Evolutionary conservation across 768 basidiomycete species (phyloP).

Genomic region (Amanita subjunquillea): DNA sequence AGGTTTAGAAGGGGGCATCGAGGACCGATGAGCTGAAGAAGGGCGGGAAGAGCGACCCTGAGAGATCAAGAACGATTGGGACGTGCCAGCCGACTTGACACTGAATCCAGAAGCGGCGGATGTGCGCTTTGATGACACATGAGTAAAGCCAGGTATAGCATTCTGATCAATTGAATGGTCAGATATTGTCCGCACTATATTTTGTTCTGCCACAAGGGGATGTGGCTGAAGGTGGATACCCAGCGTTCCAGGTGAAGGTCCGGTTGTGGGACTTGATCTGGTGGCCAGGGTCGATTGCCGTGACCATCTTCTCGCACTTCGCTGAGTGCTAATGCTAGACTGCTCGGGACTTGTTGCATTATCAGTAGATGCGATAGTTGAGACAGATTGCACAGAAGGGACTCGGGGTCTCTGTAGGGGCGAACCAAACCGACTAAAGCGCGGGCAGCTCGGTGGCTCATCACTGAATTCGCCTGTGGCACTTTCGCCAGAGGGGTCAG

Average conservation of each 20-base stretch:
- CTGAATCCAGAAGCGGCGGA: constrained; percentile 42
- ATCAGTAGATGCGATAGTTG: constrained; percentile 33
- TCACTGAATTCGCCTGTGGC: constrained; percentile 5
- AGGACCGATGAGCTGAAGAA: constrained; percentile 36
- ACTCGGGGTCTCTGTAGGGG: constrained; percentile 28
- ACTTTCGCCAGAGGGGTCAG: neutral
- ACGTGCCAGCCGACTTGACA: constrained; percentile 28
- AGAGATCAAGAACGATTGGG: constrained; percentile 21
- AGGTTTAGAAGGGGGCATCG: constrained; percentile 61
- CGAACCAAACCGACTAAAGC: constrained; percentile 20
- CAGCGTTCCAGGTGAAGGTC: constrained; percentile 40
- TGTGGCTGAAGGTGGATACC: constrained; percentile 18
- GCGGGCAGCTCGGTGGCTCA: constrained; percentile 18
- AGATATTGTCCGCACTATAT: constrained; percentile 28
- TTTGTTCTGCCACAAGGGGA: constrained; percentile 21
- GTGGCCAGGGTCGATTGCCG: constrained; percentile 40
- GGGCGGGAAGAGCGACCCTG: constrained; percentile 12
- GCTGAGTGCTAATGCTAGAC: constrained; percentile 26
- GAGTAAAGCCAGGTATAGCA: constrained; percentile 33
- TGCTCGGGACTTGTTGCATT: constrained; percentile 20
- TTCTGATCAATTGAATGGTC: constrained; percentile 27
- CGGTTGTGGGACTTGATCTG: constrained; percentile 45
- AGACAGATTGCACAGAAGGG: constrained; percentile 34
- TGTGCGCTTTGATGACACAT: constrained; percentile 38
- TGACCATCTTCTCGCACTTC: constrained; percentile 41